Percentiles rank a stretch among this genome's conserved stretches.
These are phyloP conservation scores for Sarocladiaceae sp. DNA, from an alignment of 2,329 filamentous ascomycete genomes.

Conservation along the genomic window DNA sequence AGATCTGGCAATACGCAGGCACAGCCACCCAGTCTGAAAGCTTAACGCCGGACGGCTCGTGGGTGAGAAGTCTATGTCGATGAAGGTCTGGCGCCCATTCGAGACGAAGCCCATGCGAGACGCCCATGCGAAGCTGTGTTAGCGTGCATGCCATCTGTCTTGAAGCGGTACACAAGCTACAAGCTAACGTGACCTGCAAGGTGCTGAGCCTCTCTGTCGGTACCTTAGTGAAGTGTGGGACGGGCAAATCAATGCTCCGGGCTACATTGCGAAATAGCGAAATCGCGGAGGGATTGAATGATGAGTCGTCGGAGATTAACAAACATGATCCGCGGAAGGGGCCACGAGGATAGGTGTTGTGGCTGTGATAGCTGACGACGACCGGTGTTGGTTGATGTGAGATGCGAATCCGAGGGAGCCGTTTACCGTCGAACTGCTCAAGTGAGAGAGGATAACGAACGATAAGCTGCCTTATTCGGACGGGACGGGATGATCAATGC, in stretches of 20 bases:
- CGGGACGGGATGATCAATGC: too few species aligned
- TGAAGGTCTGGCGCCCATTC: not conserved
- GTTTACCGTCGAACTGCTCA: not conserved
- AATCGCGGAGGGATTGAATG: not conserved
- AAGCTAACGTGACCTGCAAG: too few species aligned
- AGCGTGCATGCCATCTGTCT: not conserved
- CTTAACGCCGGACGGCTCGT: not conserved
- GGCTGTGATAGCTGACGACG: conserved; percentile 3
- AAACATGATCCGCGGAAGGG: not conserved
- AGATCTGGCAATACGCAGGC: not conserved
- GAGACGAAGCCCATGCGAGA: not conserved
- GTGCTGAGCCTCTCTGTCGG: too few species aligned
- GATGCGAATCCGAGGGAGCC: not conserved
- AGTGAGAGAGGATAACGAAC: too few species aligned
- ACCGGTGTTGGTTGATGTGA: not conserved
- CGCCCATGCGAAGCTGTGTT: not conserved
- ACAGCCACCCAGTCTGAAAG: not conserved
- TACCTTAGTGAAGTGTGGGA: not conserved
- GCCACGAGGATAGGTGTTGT: not conserved
- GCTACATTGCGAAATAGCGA: not conserved
- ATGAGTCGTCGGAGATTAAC: not conserved
- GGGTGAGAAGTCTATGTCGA: not conserved
- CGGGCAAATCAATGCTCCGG: not conserved
- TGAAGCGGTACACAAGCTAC: too few species aligned
- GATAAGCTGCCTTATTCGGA: too few species aligned